phyloP scores from a whole-genome alignment of 371 early-diverging fungal genomes.

The Syncephalastrum monosporum region DNA sequence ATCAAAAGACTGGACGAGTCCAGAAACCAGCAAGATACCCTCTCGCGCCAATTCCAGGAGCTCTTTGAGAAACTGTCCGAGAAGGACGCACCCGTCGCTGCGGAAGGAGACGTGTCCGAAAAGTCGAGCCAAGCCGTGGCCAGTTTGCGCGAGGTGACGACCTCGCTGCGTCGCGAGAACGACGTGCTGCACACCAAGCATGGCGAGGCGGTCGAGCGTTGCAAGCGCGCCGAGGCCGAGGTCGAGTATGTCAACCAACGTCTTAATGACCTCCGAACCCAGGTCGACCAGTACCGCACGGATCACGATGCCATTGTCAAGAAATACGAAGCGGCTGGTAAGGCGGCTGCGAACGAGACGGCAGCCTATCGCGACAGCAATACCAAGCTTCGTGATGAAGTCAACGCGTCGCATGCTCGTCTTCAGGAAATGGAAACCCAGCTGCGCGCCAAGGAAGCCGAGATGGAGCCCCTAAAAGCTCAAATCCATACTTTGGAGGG shows the following conservation, averaged over 20 bases:
- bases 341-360: too few species aligned
- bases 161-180: conserved; percentile 21
- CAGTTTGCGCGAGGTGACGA: conserved; percentile 19
- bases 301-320: conserved; percentile 1
- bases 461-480: too few species aligned
- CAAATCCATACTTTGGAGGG: too few species aligned
- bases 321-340: too few species aligned
- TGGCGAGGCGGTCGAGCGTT: conserved; percentile 14
- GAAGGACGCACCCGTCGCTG: not conserved
- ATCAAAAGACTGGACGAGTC: conserved; percentile 16
- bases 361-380: too few species aligned
- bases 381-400: too few species aligned
- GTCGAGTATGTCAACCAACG: conserved; percentile 21
- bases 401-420: too few species aligned
- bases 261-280: conserved; percentile 9
- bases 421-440: too few species aligned
- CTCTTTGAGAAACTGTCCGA: conserved; percentile 12
- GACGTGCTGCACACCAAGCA: conserved; percentile 18
- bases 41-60: conserved; percentile 14
- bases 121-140: conserved; percentile 6
- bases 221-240: conserved; percentile 14
- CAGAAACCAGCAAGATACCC: conserved; percentile 15
- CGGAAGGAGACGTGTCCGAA: conserved; percentile 2
- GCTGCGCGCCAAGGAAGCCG: too few species aligned
- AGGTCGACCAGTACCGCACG: conserved; percentile 13